These are phyloP conservation scores for Globisporangium solare DNA, from an alignment of 352 stramenopile genomes.

Conservation along the genomic window DNA sequence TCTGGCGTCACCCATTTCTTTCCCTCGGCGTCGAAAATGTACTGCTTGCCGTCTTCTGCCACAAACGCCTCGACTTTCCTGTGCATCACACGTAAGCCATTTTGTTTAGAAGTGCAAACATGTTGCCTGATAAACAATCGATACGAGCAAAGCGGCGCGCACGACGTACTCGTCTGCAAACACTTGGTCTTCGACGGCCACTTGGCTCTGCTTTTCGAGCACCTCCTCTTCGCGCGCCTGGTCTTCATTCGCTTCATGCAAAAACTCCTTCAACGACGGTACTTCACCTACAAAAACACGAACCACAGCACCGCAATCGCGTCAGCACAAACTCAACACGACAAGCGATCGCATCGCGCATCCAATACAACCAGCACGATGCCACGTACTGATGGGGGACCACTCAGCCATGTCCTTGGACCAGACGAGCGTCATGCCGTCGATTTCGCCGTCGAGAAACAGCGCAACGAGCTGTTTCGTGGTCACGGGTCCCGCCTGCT, in stretches of 20 bases:
- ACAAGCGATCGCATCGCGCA: not conserved
- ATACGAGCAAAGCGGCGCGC: not conserved
- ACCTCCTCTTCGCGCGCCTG: constrained; percentile 49
- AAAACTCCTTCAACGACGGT: constrained; percentile 53
- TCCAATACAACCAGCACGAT: constrained; percentile 1
- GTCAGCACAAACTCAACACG: not conserved
- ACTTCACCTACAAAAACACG: constrained; percentile 41
- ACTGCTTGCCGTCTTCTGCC: constrained; percentile 65
- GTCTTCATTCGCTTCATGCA: constrained; percentile 67
- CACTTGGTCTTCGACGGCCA: constrained; percentile 47
- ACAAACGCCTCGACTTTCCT: constrained; percentile 43
- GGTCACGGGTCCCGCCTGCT: constrained; percentile 32
- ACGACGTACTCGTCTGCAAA: constrained; percentile 43
- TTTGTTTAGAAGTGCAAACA: too few relatives aligned
- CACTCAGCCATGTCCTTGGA: constrained; percentile 38
- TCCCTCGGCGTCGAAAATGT: constrained; percentile 60
- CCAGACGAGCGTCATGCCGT: constrained; percentile 76
- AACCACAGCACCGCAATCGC: not conserved
- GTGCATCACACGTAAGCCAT: not conserved
- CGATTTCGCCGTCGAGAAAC: constrained; percentile 61
- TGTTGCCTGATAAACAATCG: not conserved
- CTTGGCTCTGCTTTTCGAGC: constrained; percentile 28
- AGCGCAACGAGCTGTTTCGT: constrained; percentile 52
- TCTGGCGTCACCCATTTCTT: constrained; percentile 69
- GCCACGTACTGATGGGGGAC: constrained; percentile 44